Evolutionary conservation across 1,284 basidiomycete species (phyloP), one percentile per base, ranked within the genome.

Genomic region (Ustilago sp.): DNA sequence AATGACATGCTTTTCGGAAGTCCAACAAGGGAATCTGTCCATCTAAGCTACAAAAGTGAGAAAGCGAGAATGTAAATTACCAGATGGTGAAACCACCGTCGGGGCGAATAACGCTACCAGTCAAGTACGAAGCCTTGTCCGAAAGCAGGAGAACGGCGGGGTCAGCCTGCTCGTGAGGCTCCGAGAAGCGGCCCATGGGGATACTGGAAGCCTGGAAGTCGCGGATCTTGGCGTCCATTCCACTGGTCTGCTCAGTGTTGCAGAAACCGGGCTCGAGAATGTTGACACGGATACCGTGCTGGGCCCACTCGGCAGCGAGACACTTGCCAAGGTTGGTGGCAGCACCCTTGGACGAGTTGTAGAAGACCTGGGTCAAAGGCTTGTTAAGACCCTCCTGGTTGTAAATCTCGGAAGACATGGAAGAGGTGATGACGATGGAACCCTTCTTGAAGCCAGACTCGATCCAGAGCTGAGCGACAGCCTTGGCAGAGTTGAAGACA

Each of bases 241-340:
- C 82, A 41, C 76, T 80, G 23, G 85, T 86, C 82, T 86, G 85
- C 76, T 86, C 85, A 23, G 85, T 86, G 73, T 85, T 81, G 74
- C 83, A 85, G 81, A 84, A 82, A 11, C 80, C 83, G 19, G 83
- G 83, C 71, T 83, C 81, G 35, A 85, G 72, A 17, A 84, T 82
- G 75, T 86, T 86, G 63, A 86, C 84, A 34, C 85, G 79, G 66
- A 86, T 86, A 31, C 82, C 73, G 68, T 86, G 74, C 59, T 79
- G 58, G 50, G 83, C 83, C 79, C 83, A 86, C 74, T 86, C 85
- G 55, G 82, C 83, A 17, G 85, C 85, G 13, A 86, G 83, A 68
- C 84, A 82, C 78, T 83, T 85, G 63, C 83, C 83, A 59, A 86
- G 78, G 81, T 86, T 86, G 63, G 83, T 84, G n/a, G 80, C 83